Conservation (phyloP, 805 yeast genomes). For the Wickerhamiella siamensis region DNA sequence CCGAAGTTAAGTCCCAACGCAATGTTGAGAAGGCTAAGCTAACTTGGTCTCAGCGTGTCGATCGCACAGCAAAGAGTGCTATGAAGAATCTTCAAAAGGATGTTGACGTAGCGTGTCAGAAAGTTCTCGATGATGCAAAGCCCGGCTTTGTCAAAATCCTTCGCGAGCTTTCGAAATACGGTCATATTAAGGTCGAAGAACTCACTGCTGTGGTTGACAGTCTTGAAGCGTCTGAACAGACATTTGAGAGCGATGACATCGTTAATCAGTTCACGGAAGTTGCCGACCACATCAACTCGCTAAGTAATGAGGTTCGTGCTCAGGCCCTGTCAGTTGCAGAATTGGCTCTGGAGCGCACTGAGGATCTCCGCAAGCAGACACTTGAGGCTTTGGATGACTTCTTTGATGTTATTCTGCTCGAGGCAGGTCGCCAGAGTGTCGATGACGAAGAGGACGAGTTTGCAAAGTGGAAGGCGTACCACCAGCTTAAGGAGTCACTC, state of each 20-base stretch:
- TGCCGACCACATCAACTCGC: constrained; percentile 14
- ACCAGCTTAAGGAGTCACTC: constrained; percentile 14
- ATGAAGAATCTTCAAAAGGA: constrained; percentile 13
- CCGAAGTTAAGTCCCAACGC: neutral
- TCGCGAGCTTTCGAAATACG: constrained; percentile 12
- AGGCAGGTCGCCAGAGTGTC: constrained; percentile 15
- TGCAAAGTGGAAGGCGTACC: constrained; percentile 14
- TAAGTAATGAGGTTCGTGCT: constrained; percentile 15
- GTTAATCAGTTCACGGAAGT: constrained; percentile 6
- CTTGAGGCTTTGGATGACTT: constrained; percentile 20
- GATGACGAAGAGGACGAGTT: constrained; percentile 33
- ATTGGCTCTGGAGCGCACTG: constrained; percentile 11
- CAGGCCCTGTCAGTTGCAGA: constrained; percentile 19
- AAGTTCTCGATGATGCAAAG: constrained; percentile 11
- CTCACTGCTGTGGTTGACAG: constrained; percentile 11
- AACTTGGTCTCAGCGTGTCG: constrained; percentile 12
- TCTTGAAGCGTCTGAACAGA: constrained; percentile 14
- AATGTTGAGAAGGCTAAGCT: neutral
- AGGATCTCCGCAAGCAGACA: constrained; percentile 16
- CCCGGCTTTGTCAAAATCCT: constrained; percentile 17
- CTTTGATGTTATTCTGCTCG: constrained; percentile 17
- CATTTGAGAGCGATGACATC: constrained; percentile 9
- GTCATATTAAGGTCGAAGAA: constrained; percentile 12
- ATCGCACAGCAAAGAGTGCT: constrained; percentile 17
- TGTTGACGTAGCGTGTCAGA: constrained; percentile 4